Conservation (phyloP, 768 basidiomycete genomes). For the Pleurotus eryngii region DNA sequence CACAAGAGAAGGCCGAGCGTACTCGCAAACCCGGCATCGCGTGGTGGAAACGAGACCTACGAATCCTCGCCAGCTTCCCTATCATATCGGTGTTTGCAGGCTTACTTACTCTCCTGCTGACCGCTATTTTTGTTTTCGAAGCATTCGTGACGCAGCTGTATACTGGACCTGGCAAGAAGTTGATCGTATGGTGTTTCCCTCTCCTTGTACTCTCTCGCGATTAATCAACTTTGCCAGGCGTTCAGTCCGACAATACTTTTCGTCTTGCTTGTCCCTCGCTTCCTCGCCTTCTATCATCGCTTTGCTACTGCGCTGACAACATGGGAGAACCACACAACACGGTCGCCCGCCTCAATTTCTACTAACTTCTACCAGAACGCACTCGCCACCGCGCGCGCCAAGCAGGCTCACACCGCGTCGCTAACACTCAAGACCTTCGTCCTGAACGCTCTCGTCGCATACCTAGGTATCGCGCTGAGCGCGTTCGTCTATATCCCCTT, state of each 20-base stretch:
- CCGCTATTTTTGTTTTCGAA: constrained; percentile 82
- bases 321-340: constrained; percentile 91
- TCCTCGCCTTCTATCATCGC: constrained; percentile 69
- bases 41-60: constrained; percentile 75
- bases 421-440: constrained; percentile 91
- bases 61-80: constrained; percentile 67
- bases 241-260: constrained; percentile 85
- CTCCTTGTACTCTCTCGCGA: background rate
- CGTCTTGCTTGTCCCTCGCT: constrained; percentile 71
- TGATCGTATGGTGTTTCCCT: constrained; percentile 56
- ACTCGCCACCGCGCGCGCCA: constrained; percentile 2
- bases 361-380: background rate
- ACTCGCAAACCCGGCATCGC: constrained; percentile 51
- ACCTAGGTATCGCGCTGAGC: constrained; percentile 87
- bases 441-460: constrained; percentile 85
- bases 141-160: constrained; percentile 90
- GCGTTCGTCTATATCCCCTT: constrained; percentile 96
- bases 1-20: constrained; percentile 58
- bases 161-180: constrained; percentile 77
- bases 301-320: constrained; percentile 68
- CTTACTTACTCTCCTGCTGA: constrained; percentile 66
- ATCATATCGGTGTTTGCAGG: constrained; percentile 72
- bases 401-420: constrained; percentile 59
- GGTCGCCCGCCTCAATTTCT: constrained; percentile 32
- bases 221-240: constrained; percentile 38